Evolutionary conservation across 2,329 filamentous ascomycete species (phyloP).

Genomic region (Botrytis hyacinthi): DNA sequence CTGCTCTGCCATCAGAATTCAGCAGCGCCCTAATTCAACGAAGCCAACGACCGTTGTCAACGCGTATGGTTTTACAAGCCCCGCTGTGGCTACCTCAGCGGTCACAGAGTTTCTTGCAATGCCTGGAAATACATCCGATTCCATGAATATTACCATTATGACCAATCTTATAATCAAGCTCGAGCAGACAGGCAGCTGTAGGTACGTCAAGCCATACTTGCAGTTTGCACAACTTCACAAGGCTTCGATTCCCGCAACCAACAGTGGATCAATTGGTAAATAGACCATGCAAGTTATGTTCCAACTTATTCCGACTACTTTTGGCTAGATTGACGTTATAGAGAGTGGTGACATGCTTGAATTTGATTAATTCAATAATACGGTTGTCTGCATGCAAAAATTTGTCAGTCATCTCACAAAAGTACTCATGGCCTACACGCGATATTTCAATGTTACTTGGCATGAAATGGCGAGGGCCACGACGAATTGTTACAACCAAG

Average conservation of each 20-base stretch:
- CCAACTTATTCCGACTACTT: neutral
- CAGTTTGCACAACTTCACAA: neutral
- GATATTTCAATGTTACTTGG: neutral
- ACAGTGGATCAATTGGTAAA: neutral
- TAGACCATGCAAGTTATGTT: constrained; percentile 4
- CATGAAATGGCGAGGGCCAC: neutral
- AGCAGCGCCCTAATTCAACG: neutral
- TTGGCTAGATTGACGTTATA: neutral
- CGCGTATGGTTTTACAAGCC: neutral
- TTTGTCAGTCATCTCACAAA: neutral
- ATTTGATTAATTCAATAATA: neutral
- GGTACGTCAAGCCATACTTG: neutral
- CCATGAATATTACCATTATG: constrained; percentile 11
- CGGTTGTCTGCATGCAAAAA: neutral
- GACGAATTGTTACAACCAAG: constrained; percentile 2
- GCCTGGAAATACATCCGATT: neutral
- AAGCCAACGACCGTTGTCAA: neutral
- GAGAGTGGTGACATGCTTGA: neutral
- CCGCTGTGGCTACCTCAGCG: neutral
- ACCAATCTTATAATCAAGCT: neutral
- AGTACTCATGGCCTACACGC: neutral
- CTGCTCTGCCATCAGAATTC: constrained; percentile 4
- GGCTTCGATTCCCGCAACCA: neutral
- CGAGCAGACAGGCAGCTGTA: neutral
- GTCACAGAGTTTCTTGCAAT: neutral